These are phyloP conservation scores for Talaromyces liani DNA, from an alignment of 495 filamentous ascomycete species.

Conservation along the genomic window DNA sequence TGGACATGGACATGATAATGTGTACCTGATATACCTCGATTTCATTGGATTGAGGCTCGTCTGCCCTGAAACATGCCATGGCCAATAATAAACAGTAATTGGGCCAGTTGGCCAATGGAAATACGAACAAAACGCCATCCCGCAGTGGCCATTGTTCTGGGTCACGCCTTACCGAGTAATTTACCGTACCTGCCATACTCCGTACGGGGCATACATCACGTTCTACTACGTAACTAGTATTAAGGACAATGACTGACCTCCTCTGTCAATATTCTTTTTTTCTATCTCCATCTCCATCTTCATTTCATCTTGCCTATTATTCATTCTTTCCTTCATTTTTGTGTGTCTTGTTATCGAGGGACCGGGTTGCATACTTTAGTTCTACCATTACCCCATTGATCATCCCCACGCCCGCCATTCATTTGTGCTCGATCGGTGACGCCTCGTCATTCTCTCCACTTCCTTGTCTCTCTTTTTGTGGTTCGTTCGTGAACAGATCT, in stretches of 20 bases:
- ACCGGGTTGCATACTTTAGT: background rate
- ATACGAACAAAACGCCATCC: background rate
- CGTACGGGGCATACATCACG: background rate
- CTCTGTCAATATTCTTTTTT: background rate
- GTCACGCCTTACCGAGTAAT: background rate
- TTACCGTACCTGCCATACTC: background rate
- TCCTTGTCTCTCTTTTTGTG: background rate
- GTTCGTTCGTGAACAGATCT: background rate
- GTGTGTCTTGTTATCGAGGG: background rate
- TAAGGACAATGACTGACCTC: background rate
- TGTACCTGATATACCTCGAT: background rate
- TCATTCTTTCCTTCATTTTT: background rate
- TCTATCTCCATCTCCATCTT: background rate
- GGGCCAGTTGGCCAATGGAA: background rate
- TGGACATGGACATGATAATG: slow-evolving; percentile 15
- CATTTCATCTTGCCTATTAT: background rate
- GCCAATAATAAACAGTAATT: background rate
- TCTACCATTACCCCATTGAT: background rate
- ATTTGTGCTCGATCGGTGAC: background rate
- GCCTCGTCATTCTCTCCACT: background rate
- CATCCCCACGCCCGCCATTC: background rate
- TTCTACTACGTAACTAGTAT: background rate
- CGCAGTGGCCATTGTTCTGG: background rate
- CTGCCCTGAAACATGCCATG: background rate
- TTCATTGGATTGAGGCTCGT: background rate